These are phyloP conservation scores for Flaveria ramosissima DNA, from an alignment of 129 eudicot genomes.

Conservation along the genomic window DNA sequence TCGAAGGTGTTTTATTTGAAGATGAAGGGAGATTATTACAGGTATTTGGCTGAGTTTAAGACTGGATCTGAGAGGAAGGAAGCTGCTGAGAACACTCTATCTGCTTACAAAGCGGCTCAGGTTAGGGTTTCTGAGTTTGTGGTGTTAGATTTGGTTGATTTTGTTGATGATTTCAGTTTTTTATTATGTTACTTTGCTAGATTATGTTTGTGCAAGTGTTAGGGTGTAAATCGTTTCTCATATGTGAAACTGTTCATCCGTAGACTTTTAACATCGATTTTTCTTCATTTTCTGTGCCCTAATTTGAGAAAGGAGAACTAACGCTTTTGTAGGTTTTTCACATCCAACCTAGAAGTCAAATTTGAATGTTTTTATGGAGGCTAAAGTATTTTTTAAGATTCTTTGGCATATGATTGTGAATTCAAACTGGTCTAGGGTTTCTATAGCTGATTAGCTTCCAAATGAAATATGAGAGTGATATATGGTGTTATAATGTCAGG, in stretches of 20 bases:
- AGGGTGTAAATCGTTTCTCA: too few relatives aligned
- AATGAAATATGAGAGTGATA: neutral
- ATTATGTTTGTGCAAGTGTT: neutral
- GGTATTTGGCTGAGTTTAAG: slow-evolving; percentile 89
- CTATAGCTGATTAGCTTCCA: neutral
- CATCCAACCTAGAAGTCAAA: neutral
- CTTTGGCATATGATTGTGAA: neutral
- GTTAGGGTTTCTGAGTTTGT: slow-evolving; percentile 32
- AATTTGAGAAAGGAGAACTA: too few relatives aligned
- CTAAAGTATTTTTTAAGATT: neutral
- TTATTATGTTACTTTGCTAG: neutral
- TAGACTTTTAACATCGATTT: too few relatives aligned
- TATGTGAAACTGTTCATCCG: too few relatives aligned
- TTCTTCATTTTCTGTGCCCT: neutral
- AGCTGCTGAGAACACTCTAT: slow-evolving; percentile 84
- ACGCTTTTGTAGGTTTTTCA: too few relatives aligned
- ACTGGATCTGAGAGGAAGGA: slow-evolving; percentile 80
- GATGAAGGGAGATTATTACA: slow-evolving; percentile 86
- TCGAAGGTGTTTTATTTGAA: slow-evolving; percentile 79
- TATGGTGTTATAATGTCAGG: neutral
- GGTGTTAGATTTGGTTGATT: slow-evolving; percentile 3
- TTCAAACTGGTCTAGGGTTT: slow-evolving; percentile 6
- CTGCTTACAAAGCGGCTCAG: slow-evolving; percentile 90
- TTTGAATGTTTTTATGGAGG: neutral
- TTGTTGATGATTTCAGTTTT: neutral